Base-by-base conservation (phyloP, 805 yeast genomes). In the Ogataea glucozyma region DNA sequence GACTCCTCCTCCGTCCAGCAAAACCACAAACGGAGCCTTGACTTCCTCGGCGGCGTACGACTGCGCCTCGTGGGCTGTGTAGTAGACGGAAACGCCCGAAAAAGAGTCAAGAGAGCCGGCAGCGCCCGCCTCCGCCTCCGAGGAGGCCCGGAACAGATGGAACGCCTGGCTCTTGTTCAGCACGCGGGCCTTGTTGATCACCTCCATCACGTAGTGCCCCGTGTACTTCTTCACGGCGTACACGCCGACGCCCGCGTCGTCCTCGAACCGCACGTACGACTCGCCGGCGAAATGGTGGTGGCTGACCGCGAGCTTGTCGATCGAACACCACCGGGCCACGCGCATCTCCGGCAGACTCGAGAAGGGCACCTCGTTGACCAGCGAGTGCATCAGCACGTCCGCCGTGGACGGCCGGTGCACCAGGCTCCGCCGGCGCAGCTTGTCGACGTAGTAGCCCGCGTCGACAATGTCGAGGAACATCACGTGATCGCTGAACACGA, bases 311-410 rank as follows among this genome's bases (percentile, higher is more conserved):
- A 84, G 68, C 23, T 79, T 75, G 24, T 73, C 72, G 6, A 89
- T 78, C 10, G 72, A 70, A 20, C 83, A 74, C 86, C 93, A 88
- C 3, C 76, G 72, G 10, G 69, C 71, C 5, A 90, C 96, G 47
- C 67, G 69, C 70, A 91, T 70, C 20, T 70, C 68, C 0, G 97
- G 97, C 13, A 89, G 65, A 29, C 76, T 70, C 3, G 57, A 51
- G 31, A 91, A 71, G 0, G 96, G 93, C 18, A 82, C 83, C 54
- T 88, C 95, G 59, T 91, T 91, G 22, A 86, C 79, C 58, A 91
- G 70, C 0, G 97, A 88, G 56, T 90, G 95, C 95, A 90, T 88
- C 46, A 91, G 66, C 35, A 88, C 73, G 61, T 89, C 96, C 0
- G 96, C 75, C 11, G 85, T 70, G 3, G 83, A 72, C 2, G 93